These are phyloP conservation scores for Vicia faba DNA, from an alignment of 306 rosid species.

Conservation along the genomic window DNA sequence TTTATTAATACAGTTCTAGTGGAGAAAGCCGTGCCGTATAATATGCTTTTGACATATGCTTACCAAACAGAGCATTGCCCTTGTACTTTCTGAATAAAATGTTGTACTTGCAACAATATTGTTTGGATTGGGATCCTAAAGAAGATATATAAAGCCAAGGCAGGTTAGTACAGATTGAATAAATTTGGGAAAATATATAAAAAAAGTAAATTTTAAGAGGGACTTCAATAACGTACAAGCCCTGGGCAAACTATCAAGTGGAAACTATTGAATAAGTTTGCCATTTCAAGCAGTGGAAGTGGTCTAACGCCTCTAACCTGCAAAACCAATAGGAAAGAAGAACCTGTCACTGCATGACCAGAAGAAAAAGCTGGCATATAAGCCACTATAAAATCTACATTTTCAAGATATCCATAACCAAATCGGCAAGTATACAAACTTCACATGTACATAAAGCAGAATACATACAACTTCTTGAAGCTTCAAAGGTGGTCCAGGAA, in stretches of 20 bases:
- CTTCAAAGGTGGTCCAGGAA: slow-evolving; percentile 97
- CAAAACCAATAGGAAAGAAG: slow-evolving; percentile 44
- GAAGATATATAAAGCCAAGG: slow-evolving; percentile 34
- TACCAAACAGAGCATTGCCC: slow-evolving; percentile 97
- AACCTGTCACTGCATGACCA: slow-evolving; percentile 33
- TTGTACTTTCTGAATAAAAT: slow-evolving; percentile 87
- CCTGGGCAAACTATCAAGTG: slow-evolving; percentile 82
- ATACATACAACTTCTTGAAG: slow-evolving; percentile 97
- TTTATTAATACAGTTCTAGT: background rate
- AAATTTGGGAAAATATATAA: slow-evolving; percentile 16
- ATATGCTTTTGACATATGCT: slow-evolving; percentile 39
- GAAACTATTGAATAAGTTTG: slow-evolving; percentile 68
- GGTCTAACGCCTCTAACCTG: slow-evolving; percentile 99
- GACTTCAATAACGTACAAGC: slow-evolving; percentile 65
- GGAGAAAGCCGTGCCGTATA: slow-evolving; percentile 1
- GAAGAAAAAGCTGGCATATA: slow-evolving; percentile 15
- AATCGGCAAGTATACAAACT: slow-evolving; percentile 18
- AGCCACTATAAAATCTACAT: slow-evolving; percentile 1
- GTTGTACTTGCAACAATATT: slow-evolving; percentile 89
- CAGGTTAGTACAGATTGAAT: slow-evolving; percentile 31
- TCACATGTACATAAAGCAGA: slow-evolving; percentile 31
- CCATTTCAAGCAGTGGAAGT: slow-evolving; percentile 81
- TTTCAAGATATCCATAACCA: slow-evolving; percentile 5
- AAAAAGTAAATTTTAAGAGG: slow-evolving; percentile 5
- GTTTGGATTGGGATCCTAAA: slow-evolving; percentile 96